These are phyloP conservation scores for Xylaria scruposa DNA, from an alignment of 495 filamentous ascomycete genomes.

Conservation along the genomic window DNA sequence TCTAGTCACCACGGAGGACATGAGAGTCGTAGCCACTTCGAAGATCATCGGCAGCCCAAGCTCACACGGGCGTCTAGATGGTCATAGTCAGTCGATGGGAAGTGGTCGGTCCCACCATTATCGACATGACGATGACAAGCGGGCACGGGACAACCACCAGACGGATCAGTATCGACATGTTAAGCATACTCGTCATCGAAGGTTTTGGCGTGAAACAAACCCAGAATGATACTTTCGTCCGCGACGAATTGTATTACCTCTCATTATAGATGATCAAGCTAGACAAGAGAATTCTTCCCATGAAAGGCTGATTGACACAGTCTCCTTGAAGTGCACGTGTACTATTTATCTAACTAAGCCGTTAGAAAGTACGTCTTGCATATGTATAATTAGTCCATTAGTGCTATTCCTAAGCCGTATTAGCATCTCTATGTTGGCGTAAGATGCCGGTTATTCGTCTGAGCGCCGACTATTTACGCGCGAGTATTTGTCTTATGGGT, in stretches of 20 bases:
- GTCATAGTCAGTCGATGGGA: neutral
- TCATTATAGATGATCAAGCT: neutral
- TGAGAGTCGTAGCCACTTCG: neutral
- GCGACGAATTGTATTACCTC: neutral
- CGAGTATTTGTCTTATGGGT: neutral
- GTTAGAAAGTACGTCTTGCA: neutral
- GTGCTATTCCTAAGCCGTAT: neutral
- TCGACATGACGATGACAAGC: neutral
- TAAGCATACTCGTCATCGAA: neutral
- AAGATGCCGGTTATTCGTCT: neutral
- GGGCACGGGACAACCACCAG: neutral
- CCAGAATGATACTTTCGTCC: neutral
- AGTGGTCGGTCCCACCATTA: neutral
- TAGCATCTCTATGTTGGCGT: neutral
- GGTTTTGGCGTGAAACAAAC: neutral
- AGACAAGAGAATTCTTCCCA: neutral
- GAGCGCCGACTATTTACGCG: neutral
- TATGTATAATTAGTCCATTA: neutral
- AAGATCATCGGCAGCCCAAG: neutral
- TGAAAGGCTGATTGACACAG: neutral
- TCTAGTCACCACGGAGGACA: neutral
- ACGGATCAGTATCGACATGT: neutral
- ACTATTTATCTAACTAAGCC: neutral
- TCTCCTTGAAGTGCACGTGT: neutral
- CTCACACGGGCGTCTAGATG: neutral